These are phyloP conservation scores for Podospora appendiculata DNA, from an alignment of 495 filamentous ascomycete species.

Conservation along the genomic window DNA sequence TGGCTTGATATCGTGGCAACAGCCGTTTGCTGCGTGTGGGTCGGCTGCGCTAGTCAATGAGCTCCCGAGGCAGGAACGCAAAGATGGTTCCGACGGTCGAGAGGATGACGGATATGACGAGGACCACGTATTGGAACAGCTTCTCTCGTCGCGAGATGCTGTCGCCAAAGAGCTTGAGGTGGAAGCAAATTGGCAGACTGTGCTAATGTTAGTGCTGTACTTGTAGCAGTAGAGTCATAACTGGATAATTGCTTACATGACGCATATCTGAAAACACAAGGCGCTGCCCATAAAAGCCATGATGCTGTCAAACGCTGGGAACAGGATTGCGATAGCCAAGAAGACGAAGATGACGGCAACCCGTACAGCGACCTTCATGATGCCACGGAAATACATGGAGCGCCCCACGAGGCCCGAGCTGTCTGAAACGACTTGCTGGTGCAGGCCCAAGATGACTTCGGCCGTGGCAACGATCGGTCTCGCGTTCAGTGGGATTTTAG, in stretches of 20 bases:
- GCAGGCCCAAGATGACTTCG: slow-evolving; percentile 72
- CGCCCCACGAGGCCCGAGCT: slow-evolving; percentile 40
- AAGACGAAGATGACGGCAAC: slow-evolving; percentile 38
- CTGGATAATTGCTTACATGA: slow-evolving; percentile 49
- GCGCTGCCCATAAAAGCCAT: slow-evolving; percentile 89
- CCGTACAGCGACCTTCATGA: slow-evolving; percentile 54
- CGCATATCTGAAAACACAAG: slow-evolving; percentile 91
- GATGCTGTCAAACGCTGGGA: slow-evolving; percentile 85
- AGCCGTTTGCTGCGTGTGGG: too few relatives aligned
- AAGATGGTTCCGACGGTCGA: slow-evolving; percentile 75
- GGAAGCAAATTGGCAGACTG: slow-evolving; percentile 41
- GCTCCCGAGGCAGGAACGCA: slow-evolving; percentile 70
- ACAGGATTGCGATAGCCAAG: slow-evolving; percentile 57
- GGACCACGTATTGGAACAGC: slow-evolving; percentile 58
- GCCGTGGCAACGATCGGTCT: slow-evolving; percentile 79
- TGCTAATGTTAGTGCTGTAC: too few relatives aligned
- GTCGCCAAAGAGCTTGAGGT: slow-evolving; percentile 85
- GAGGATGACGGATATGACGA: slow-evolving; percentile 59
- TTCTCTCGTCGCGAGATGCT: slow-evolving; percentile 62
- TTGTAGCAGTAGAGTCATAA: too few relatives aligned
- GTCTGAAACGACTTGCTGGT: slow-evolving; percentile 43
- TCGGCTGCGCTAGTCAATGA: slow-evolving; percentile 24
- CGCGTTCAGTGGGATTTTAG: slow-evolving; percentile 88
- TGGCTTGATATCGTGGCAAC: too few relatives aligned
- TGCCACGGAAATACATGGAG: slow-evolving; percentile 48